phyloP scores from a whole-genome alignment of 1,284 basidiomycete species.

The Sporisorium scitamineum region DNA sequence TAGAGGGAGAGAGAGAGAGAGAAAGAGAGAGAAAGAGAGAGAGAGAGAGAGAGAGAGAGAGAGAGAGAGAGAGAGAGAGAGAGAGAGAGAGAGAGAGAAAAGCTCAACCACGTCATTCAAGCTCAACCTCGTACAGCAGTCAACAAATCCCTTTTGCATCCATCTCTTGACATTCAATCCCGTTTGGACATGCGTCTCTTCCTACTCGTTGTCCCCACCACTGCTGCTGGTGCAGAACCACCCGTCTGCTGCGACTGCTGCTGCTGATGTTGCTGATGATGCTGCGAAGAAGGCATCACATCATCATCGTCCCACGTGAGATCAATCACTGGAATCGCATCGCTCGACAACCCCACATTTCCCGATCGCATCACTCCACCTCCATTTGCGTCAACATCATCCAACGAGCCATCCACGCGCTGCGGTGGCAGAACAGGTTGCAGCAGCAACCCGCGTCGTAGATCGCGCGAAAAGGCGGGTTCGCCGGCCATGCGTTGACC shows the following conservation, averaged over 20 bases:
- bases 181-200: conserved; percentile 36
- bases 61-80: too few relatives aligned
- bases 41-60: too few relatives aligned
- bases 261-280: neutral
- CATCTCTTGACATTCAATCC: too few relatives aligned
- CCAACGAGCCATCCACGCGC: neutral
- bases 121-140: too few relatives aligned
- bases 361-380: neutral
- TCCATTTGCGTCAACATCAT: neutral
- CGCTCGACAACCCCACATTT: conserved; percentile 8
- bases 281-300: conserved; percentile 4
- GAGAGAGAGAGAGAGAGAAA: too few relatives aligned
- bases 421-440: conserved; percentile 1
- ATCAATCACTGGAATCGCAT: conserved; percentile 41
- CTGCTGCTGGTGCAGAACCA: neutral
- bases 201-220: neutral
- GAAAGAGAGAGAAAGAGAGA: too few relatives aligned
- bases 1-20: too few relatives aligned
- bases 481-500: conserved; percentile 48
- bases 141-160: too few relatives aligned
- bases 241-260: neutral
- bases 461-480: conserved; percentile 44
- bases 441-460: conserved; percentile 34
- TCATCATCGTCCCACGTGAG: conserved; percentile 47
- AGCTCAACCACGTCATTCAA: too few relatives aligned